Conservation (phyloP, 2,329 filamentous ascomycete genomes). For the Microdochium bolleyi region DNA sequence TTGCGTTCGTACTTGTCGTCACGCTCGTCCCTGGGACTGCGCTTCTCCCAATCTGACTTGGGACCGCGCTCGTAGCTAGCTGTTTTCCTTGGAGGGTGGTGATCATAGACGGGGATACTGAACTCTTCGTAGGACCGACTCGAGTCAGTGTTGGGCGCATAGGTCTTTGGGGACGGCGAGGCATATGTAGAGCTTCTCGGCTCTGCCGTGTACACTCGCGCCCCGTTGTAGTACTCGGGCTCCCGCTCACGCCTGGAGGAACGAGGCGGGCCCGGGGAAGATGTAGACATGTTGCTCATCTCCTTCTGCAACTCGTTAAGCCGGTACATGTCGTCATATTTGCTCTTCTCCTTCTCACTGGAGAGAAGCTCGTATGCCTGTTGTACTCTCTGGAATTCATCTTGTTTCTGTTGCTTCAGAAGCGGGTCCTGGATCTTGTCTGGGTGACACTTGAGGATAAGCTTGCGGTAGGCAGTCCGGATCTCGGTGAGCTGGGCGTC, state of each 20-base stretch:
- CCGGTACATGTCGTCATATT: slow-evolving; percentile 71
- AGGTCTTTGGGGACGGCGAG: slow-evolving; percentile 25
- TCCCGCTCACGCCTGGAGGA: slow-evolving; percentile 23
- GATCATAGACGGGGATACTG: slow-evolving; percentile 32
- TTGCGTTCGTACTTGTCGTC: not conserved
- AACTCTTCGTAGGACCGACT: slow-evolving; percentile 39
- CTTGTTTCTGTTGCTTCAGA: slow-evolving; percentile 69
- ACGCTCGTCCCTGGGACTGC: not conserved
- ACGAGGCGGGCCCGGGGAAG: not conserved
- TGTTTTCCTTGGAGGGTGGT: slow-evolving; percentile 33
- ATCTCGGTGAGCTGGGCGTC: slow-evolving; percentile 66
- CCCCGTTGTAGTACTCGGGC: slow-evolving; percentile 21
- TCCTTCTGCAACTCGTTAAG: slow-evolving; percentile 38
- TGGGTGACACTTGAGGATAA: slow-evolving; percentile 81
- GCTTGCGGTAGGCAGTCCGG: slow-evolving; percentile 73
- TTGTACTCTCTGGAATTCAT: slow-evolving; percentile 88
- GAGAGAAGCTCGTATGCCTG: slow-evolving; percentile 86
- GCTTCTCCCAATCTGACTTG: slow-evolving; percentile 7
- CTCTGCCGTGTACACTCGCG: slow-evolving; percentile 39
- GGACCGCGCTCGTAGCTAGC: slow-evolving; percentile 29
- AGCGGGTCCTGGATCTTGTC: slow-evolving; percentile 80
- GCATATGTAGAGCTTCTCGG: slow-evolving; percentile 33
- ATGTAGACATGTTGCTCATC: slow-evolving; percentile 37
- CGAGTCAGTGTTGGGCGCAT: slow-evolving; percentile 19
- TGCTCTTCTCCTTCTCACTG: slow-evolving; percentile 62